Conservation (phyloP, 2,329 filamentous ascomycete genomes). For the Hymenoscyphus fructigenus region DNA sequence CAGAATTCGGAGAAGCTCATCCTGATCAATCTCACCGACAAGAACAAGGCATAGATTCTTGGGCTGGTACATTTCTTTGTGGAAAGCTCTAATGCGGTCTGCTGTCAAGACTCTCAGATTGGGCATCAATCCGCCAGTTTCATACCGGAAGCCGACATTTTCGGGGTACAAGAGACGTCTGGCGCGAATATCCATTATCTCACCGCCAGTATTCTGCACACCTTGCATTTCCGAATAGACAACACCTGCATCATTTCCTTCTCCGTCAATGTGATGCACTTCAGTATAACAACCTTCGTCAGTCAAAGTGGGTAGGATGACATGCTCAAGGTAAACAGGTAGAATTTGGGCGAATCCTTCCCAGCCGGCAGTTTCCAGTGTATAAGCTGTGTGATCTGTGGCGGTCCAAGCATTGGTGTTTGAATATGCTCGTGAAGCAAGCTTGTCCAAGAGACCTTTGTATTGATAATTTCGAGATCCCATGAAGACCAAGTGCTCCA, state of each 20-base stretch:
- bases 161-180: constrained; percentile 82
- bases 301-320: constrained; percentile 86
- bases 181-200: constrained; percentile 84
- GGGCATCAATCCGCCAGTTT: constrained; percentile 97
- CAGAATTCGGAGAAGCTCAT: constrained; percentile 74
- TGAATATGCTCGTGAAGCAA: constrained; percentile 90
- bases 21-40: constrained; percentile 86
- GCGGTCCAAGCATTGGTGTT: constrained; percentile 97
- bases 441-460: constrained; percentile 91
- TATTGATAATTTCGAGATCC: constrained; percentile 92
- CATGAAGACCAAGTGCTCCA: constrained; percentile 84
- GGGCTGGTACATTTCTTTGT: constrained; percentile 96
- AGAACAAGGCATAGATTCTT: constrained; percentile 91
- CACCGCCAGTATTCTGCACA: constrained; percentile 77
- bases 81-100: constrained; percentile 90
- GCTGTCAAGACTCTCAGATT: constrained; percentile 81
- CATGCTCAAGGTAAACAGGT: constrained; percentile 92
- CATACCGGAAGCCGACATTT: constrained; percentile 89
- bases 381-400: constrained; percentile 95
- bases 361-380: constrained; percentile 92
- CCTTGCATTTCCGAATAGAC: constrained; percentile 99
- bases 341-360: constrained; percentile 93
- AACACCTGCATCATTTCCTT: constrained; percentile 91
- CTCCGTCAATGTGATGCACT: constrained; percentile 91
- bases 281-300: constrained; percentile 93